Percentiles rank a stretch among this genome's conserved stretches.
phyloP scores from a whole-genome alignment of 495 filamentous ascomycete species.

The Monascus purpureus region DNA sequence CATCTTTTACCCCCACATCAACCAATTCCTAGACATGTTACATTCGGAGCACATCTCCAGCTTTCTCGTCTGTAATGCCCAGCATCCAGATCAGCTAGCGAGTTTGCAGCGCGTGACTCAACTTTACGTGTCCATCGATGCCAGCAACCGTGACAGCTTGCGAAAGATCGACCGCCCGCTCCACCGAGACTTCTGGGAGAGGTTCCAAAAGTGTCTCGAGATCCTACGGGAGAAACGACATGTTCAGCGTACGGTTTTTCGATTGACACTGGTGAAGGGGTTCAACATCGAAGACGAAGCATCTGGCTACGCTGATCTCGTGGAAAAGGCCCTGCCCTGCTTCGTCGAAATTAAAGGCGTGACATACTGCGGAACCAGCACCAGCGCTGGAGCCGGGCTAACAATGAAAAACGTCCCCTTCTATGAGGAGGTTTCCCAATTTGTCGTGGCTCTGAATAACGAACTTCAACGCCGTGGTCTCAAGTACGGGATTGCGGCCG shows the following conservation, averaged over 20 bases:
- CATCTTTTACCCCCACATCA: conserved; percentile 96
- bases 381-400: conserved; percentile 63
- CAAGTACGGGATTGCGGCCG: conserved; percentile 79
- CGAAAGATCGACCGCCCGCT: conserved; percentile 80
- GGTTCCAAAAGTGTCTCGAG: conserved; percentile 79
- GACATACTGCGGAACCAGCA: conserved; percentile 86
- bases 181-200: conserved; percentile 95
- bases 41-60: conserved; percentile 79
- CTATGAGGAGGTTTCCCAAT: conserved; percentile 72
- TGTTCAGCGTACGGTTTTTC: conserved; percentile 83
- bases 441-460: conserved; percentile 57
- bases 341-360: conserved; percentile 95
- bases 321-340: conserved; percentile 69
- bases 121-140: conserved; percentile 91
- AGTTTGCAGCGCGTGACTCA: conserved; percentile 74
- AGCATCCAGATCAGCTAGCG: conserved; percentile 84
- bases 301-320: conserved; percentile 77
- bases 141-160: conserved; percentile 76
- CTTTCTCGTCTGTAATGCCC: conserved; percentile 96
- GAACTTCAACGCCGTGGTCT: conserved; percentile 55
- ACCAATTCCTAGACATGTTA: conserved; percentile 69
- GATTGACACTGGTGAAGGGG: conserved; percentile 85
- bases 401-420: conserved; percentile 96
- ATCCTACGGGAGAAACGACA: conserved; percentile 72
- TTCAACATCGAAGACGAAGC: conserved; percentile 95